Base-by-base conservation (phyloP, 1,284 basidiomycete species). In the Trichosporon faecale region DNA sequence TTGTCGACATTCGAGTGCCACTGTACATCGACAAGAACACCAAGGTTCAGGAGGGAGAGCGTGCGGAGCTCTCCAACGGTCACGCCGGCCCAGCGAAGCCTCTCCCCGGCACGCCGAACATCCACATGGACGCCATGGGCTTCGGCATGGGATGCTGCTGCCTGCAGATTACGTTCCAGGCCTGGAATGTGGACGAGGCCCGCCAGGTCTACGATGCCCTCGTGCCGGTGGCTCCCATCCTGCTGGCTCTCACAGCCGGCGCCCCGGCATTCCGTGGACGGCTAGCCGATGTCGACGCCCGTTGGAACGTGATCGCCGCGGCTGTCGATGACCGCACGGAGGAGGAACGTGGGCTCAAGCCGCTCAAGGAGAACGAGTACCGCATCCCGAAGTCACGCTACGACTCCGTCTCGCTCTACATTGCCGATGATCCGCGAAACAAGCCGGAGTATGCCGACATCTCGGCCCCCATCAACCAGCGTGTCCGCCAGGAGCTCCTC, bases 131-230 rank as follows among this genome's bases (percentile, higher is more conserved):
- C 83, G 95, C 97, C 1, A 98, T 98, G 97, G 96, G 95, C 27
- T 99, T 99, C 82, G 97, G 97, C 60, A 99, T 98, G 96, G 97
- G 97, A 2, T 98, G 96, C 79, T 97, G 94, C 79, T 99, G 97
- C 84, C 86, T 99, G 66, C 97, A 99, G 80, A 88, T 99, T 74
- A 99, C 97, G 3, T 98, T 99, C 85, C 97, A 99, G 83, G 92
- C 95, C 0, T 96, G 92, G 83, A 94, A 94, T 82, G 90, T 99
- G 31, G 86, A 88, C 55, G 95, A 99, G 82, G 96, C 97, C 5
- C 88, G 94, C 76, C 87, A 91, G 66, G 89, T 98, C 80, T 99
- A 99, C 81, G 97, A 99, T 82, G 93, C 93, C 27, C 86, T 99
- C 63, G 90, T 97, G 23, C 97, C 97, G 3, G 86, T 99, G 27